phyloP scores from a whole-genome alignment of 768 basidiomycete genomes.

The Hydnomerulius pinastri region DNA sequence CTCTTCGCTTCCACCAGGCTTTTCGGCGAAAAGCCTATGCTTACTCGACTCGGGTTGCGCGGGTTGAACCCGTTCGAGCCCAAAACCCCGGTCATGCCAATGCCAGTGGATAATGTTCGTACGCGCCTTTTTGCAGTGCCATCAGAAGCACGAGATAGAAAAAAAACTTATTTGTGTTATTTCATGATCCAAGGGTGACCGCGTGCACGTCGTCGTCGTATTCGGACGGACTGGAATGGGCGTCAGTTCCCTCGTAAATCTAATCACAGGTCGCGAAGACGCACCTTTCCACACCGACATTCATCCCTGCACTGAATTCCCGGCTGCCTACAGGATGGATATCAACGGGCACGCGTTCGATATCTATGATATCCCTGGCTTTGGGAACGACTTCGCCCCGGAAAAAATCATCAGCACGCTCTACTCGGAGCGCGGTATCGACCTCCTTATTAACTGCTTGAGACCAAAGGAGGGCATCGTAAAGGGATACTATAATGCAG shows the following conservation, averaged over 20 bases:
- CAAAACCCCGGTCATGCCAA: constrained; percentile 22
- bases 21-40: constrained; percentile 24
- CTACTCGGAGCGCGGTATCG: constrained; percentile 31
- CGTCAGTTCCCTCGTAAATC: constrained; percentile 32
- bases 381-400: constrained; percentile 20
- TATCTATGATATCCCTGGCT: constrained; percentile 33
- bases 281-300: constrained; percentile 35
- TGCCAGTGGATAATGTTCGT: constrained; percentile 34
- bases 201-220: constrained; percentile 32
- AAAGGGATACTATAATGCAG: constrained; percentile 24
- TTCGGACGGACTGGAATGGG: constrained; percentile 37
- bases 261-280: constrained; percentile 34
- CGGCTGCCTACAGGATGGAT: constrained; percentile 28
- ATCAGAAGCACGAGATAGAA: too few relatives aligned
- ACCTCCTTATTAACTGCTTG: constrained; percentile 33
- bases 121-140: too few relatives aligned
- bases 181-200: constrained; percentile 22
- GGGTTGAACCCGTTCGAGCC: constrained; percentile 26
- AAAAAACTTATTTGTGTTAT: background rate
- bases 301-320: constrained; percentile 27
- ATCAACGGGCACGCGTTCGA: constrained; percentile 32
- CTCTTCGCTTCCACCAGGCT: constrained; percentile 19
- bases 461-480: constrained; percentile 31
- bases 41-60: constrained; percentile 25
- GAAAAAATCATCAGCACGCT: constrained; percentile 29